A percentile compares a stretch with the other conserved stretches of the same genome.
These are phyloP conservation scores for Microbotryum lychnidis-dioicae DNA, from an alignment of 1,284 basidiomycete species.

Conservation along the genomic window DNA sequence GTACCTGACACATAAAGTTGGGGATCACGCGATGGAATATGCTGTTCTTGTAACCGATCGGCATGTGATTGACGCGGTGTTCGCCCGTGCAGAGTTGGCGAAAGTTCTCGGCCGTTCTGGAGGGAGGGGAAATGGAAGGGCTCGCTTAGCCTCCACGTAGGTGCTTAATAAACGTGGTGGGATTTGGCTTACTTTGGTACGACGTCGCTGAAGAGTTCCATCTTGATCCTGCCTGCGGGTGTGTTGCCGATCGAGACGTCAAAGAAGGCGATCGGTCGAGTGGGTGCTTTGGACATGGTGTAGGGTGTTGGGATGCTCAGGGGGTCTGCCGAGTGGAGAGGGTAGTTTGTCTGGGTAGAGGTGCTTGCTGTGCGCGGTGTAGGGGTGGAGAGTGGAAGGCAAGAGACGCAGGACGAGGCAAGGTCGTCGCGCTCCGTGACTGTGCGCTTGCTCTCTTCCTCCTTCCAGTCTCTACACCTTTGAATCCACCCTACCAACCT, in stretches of 20 bases:
- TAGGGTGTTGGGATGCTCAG: background rate
- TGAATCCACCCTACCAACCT: background rate
- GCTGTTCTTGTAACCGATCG: slow-evolving; percentile 47
- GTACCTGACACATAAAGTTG: slow-evolving; percentile 46
- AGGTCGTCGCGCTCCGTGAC: no score
- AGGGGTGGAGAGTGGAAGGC: no score
- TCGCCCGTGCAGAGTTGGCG: slow-evolving; percentile 77
- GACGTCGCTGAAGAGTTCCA: slow-evolving; percentile 81
- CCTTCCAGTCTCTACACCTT: background rate
- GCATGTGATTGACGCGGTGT: slow-evolving; percentile 52
- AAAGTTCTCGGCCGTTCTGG: slow-evolving; percentile 73
- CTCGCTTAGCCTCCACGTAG: slow-evolving; percentile 2
- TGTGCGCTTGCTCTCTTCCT: background rate
- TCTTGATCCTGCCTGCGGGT: slow-evolving; percentile 61
- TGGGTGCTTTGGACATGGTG: background rate
- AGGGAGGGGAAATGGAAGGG: slow-evolving; percentile 3
- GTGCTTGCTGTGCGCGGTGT: background rate
- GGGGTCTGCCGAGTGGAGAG: background rate
- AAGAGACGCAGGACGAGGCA: no score
- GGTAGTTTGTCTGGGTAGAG: background rate
- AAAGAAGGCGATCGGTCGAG: slow-evolving; percentile 79
- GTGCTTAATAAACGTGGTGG: background rate
- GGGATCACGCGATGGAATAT: slow-evolving; percentile 71
- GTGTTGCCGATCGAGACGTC: slow-evolving; percentile 60
- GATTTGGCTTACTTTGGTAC: slow-evolving; percentile 62